Evolutionary conservation across 1,284 basidiomycete species (phyloP).

Genomic region (Pholiota adiposa): DNA sequence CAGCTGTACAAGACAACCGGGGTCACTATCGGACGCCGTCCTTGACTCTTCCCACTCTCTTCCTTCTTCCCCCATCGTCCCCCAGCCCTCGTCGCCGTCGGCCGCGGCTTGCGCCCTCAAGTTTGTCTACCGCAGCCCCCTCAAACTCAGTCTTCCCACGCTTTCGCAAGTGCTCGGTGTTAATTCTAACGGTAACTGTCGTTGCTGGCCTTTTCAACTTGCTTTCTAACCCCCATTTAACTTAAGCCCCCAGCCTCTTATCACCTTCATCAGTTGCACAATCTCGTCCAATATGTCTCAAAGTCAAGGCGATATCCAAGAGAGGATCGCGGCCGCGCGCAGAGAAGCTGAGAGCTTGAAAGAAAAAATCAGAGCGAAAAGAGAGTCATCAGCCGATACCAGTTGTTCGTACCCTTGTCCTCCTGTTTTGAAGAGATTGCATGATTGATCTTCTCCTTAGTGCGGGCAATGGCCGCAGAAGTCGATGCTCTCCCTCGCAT

Average conservation of each 20-base stretch:
- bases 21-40: constrained; percentile 21
- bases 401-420: constrained; percentile 69
- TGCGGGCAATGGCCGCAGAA: constrained; percentile 96
- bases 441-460: constrained; percentile 42
- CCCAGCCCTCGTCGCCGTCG: constrained; percentile 19
- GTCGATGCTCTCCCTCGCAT: constrained; percentile 94
- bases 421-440: constrained; percentile 8
- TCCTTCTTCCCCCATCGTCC: constrained; percentile 11
- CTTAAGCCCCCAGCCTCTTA: constrained; percentile 8
- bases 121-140: neutral
- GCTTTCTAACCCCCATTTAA: constrained; percentile 19
- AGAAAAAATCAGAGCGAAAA: constrained; percentile 95
- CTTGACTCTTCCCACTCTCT: constrained; percentile 22
- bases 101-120: constrained; percentile 12
- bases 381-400: constrained; percentile 95
- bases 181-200: constrained; percentile 22
- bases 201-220: constrained; percentile 21
- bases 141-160: constrained; percentile 22
- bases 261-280: neutral
- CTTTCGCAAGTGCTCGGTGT: constrained; percentile 15
- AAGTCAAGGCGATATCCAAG: constrained; percentile 87
- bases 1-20: constrained; percentile 29
- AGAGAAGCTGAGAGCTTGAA: constrained; percentile 96
- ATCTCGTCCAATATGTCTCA: constrained; percentile 62
- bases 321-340: constrained; percentile 94